These are phyloP conservation scores for Raphanus raphanistrum DNA, from an alignment of 345 rosid genomes.

Conservation along the genomic window DNA sequence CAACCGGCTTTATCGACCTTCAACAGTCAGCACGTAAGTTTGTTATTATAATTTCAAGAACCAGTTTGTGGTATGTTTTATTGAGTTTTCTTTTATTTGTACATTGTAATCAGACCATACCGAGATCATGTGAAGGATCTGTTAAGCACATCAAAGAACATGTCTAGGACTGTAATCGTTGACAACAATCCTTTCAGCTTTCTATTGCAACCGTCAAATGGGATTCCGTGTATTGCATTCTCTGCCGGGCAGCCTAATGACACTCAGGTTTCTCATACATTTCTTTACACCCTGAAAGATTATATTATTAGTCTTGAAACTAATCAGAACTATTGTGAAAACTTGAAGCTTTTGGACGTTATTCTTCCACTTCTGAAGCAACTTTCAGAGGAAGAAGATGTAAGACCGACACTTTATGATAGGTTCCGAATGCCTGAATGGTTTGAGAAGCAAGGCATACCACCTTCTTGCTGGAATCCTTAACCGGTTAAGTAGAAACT, in stretches of 20 bases:
- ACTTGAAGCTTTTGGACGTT: slow-evolving; percentile 77
- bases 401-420: slow-evolving; percentile 68
- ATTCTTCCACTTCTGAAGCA: slow-evolving; percentile 90
- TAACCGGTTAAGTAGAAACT: slow-evolving; percentile 18
- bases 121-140: slow-evolving; percentile 96
- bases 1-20: slow-evolving; percentile 88
- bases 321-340: not conserved
- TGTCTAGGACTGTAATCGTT: slow-evolving; percentile 75
- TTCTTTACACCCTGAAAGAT: not conserved
- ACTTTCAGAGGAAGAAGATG: slow-evolving; percentile 80
- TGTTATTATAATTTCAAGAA: not conserved
- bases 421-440: slow-evolving; percentile 92
- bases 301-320: not conserved
- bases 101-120: slow-evolving; percentile 53
- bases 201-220: slow-evolving; percentile 87
- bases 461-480: slow-evolving; percentile 53
- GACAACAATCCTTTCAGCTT: slow-evolving; percentile 99
- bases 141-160: slow-evolving; percentile 67
- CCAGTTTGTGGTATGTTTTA: not conserved
- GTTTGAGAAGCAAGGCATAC: slow-evolving; percentile 95
- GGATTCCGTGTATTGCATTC: slow-evolving; percentile 94
- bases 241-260: slow-evolving; percentile 80
- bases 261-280: slow-evolving; percentile 53
- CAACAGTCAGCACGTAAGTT: slow-evolving; percentile 91
- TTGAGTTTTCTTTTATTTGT: not conserved